Evolutionary conservation across 1,139 yeast species (phyloP).

Genomic region (Taiozyma sp.): DNA sequence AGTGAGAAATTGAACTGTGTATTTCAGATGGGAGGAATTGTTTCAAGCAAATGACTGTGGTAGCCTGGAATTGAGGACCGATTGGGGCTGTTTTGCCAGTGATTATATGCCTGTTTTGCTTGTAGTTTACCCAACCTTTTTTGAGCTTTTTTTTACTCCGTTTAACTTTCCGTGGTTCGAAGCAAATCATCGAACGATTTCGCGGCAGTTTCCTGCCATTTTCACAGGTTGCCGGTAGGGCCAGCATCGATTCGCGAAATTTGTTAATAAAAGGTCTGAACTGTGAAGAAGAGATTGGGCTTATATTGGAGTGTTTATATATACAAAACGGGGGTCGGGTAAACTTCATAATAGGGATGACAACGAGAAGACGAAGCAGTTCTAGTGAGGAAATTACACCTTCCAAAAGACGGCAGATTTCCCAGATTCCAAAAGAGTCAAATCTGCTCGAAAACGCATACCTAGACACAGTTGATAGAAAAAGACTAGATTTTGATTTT

Average conservation of each 20-base stretch:
- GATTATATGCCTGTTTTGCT: not conserved
- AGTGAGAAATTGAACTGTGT: not conserved
- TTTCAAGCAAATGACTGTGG: not conserved
- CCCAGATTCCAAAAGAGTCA: not conserved
- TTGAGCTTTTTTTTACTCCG: not conserved
- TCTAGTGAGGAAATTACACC: not conserved
- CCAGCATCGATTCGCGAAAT: not conserved
- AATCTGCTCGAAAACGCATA: conserved; percentile 27
- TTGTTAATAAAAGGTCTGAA: too few species aligned
- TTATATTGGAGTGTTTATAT: too few species aligned
- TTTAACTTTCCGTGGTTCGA: not conserved
- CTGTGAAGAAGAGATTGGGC: too few species aligned
- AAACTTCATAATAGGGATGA: not conserved
- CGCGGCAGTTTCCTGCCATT: not conserved
- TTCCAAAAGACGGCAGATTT: not conserved
- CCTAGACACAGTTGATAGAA: conserved; percentile 52
- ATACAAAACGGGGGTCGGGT: too few species aligned
- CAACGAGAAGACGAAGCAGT: not conserved
- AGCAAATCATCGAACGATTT: not conserved
- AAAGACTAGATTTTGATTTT: conserved; percentile 62
- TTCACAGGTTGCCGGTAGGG: not conserved
- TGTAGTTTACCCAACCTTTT: not conserved
- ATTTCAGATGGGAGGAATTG: not conserved
- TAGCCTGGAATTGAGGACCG: not conserved
- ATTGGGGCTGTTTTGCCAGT: not conserved